A percentile compares a stretch with the other conserved stretches of the same genome.
Evolutionary conservation across 73 alveolate genomes (phyloP).

Genomic region (Symbiodinium natans): DNA sequence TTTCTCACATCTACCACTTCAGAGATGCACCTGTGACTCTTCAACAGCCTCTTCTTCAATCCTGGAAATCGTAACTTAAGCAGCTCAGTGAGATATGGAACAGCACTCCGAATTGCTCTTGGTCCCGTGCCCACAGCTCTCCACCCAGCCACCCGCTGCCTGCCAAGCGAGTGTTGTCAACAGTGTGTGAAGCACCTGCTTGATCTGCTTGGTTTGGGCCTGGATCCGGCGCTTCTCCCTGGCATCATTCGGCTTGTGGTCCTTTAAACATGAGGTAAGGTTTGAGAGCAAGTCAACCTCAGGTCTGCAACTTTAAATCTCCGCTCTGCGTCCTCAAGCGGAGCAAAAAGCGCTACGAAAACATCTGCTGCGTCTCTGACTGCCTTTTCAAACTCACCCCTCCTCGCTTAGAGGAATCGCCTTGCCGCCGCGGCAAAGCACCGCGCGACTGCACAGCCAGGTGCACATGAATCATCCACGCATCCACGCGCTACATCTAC

Average conservation of each 20-base stretch:
- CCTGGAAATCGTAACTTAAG: not conserved
- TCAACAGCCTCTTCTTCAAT: not conserved
- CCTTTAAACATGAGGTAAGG: conserved; percentile 31
- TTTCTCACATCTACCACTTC: too few species aligned
- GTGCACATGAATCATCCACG: too few species aligned
- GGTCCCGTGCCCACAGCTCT: conserved; percentile 36
- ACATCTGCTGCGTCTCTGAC: not conserved
- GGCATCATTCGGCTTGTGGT: conserved; percentile 97
- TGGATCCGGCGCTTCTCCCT: conserved; percentile 96
- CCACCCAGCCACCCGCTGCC: conserved; percentile 81
- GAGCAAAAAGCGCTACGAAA: not conserved
- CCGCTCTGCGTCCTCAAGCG: too few species aligned
- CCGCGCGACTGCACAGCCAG: conserved; percentile 95
- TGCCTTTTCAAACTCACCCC: too few species aligned
- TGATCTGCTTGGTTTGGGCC: conserved; percentile 72
- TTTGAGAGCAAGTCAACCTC: too few species aligned
- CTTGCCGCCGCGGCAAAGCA: conserved; percentile 95
- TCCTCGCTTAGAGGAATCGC: conserved; percentile 95
- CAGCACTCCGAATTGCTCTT: not conserved
- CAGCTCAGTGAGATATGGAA: not conserved
- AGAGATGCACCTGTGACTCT: too few species aligned
- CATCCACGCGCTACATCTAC: too few species aligned
- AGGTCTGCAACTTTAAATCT: too few species aligned
- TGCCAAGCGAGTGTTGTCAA: not conserved
- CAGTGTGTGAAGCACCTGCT: too few species aligned